Evolutionary conservation across 176 grass and related monocot species (phyloP), one percentile per base, ranked within the genome.

Genomic region (Ensete ventricosum): DNA sequence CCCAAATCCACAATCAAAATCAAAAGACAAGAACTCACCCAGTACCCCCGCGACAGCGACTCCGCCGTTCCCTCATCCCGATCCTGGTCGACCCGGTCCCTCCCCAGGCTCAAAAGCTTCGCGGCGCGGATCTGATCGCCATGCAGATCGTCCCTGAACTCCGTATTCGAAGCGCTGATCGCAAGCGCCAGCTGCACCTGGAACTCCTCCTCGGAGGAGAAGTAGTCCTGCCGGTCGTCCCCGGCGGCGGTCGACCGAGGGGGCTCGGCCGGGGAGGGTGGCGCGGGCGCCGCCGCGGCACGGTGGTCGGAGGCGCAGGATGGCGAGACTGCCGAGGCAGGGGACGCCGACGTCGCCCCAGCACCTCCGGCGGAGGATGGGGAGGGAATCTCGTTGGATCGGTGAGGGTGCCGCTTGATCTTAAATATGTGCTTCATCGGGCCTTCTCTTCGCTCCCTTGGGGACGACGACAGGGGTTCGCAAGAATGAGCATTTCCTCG

Each of bases 161-260:
- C 90, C 64, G 84, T 78, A 73, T 98, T 98, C 69, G 95, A 98
- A 80, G 88, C 95, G 55, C 90, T 93, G 49, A 98, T 86, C 54
- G 95, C 95, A 84, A 98, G 82, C n/a, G 95, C 95, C 50, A 98
- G 84, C 82, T 98, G 95, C 85, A 98, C 88, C 90, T 98, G 95
- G 79, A 91, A 98, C 86, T 98, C 95, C 84, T 98, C 95, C 88
- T 94, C 90, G 10, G 86, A 91, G 50, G 75, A 72, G 76, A 87
- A 93, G 82, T 91, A 98, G 69, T 98, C 95, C 50, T 87, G 87
- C 64, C 85, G 80, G 43, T 85, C 76, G 54, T 72, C 69, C 69
- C 27, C 78, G 52, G 9, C 72, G 60, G 48, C 69, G 74, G 16
- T 9, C 51, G 34, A 6, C 34, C 74, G 74, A 20, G 75, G 21